Conservation (phyloP, 148 eudicot species). For the Spergularia bocconei region DNA sequence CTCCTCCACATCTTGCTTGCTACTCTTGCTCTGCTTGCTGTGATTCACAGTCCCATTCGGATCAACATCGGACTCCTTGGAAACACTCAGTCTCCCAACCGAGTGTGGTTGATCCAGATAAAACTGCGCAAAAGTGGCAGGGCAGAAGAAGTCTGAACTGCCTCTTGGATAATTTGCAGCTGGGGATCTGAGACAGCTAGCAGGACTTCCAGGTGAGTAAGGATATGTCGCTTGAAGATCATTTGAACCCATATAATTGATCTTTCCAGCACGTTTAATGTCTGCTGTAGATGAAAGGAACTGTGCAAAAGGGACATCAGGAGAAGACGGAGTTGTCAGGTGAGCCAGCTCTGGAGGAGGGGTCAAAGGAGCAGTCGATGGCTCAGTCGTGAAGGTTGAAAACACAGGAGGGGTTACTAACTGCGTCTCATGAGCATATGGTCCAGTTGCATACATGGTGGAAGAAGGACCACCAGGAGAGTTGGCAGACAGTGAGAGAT, state of each 20-base stretch:
- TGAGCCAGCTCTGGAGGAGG: slow-evolving; percentile 97
- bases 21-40: slow-evolving; percentile 58
- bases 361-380: slow-evolving; percentile 95
- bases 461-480: slow-evolving; percentile 86
- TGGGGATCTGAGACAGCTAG: slow-evolving; percentile 71
- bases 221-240: slow-evolving; percentile 76
- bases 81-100: slow-evolving; percentile 87
- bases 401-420: slow-evolving; percentile 96
- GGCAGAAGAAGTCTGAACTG: slow-evolving; percentile 87
- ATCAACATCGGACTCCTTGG: slow-evolving; percentile 75
- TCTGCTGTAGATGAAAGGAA: slow-evolving; percentile 70
- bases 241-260: slow-evolving; percentile 43
- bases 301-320: slow-evolving; percentile 94
- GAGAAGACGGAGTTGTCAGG: slow-evolving; percentile 97
- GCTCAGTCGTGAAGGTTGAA: slow-evolving; percentile 92
- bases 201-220: slow-evolving; percentile 84
- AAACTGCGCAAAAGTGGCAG: slow-evolving; percentile 93
- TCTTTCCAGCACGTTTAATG: slow-evolving; percentile 50
- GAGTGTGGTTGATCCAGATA: slow-evolving; percentile 83
- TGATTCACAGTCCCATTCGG: slow-evolving; percentile 58
- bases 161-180: slow-evolving; percentile 39
- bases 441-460: slow-evolving; percentile 85
- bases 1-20: slow-evolving; percentile 85
- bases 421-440: slow-evolving; percentile 94
- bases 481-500: slow-evolving; percentile 60